Percentiles rank a stretch among this genome's conserved stretches.
Evolutionary conservation across 2,329 filamentous ascomycete species (phyloP).

Genomic region (Exophiala sideris): DNA sequence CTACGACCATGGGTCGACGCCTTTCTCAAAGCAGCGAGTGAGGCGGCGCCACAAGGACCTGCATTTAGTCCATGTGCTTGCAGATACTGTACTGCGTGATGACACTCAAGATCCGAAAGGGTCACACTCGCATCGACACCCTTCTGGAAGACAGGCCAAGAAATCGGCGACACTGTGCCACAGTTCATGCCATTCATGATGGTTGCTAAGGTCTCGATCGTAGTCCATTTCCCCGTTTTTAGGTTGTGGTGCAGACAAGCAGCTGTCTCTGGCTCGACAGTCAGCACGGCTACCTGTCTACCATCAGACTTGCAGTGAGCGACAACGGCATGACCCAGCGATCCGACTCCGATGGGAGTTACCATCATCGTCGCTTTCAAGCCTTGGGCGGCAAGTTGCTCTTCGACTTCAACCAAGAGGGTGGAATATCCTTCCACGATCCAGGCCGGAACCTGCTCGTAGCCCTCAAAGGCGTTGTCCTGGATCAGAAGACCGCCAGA

Average conservation of each 20-base stretch:
- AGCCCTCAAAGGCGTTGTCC: conserved; percentile 66
- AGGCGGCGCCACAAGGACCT: conserved; percentile 63
- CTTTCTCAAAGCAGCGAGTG: conserved; percentile 53
- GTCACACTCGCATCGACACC: conserved; percentile 61
- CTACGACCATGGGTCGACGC: conserved; percentile 37
- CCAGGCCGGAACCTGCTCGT: conserved; percentile 66
- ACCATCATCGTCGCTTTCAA: conserved; percentile 52
- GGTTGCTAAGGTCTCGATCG: conserved; percentile 57
- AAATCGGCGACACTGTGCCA: conserved; percentile 62
- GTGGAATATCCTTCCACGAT: conserved; percentile 76
- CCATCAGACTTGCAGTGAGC: conserved; percentile 57
- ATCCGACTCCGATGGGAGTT: conserved; percentile 69
- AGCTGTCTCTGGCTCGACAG: conserved; percentile 68
- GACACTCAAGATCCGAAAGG: conserved; percentile 61
- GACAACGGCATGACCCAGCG: conserved; percentile 66
- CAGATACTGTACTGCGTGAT: conserved; percentile 57
- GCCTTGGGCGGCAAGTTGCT: conserved; percentile 51
- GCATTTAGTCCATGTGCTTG: conserved; percentile 45
- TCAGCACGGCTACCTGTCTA: conserved; percentile 48
- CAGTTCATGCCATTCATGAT: conserved; percentile 76
- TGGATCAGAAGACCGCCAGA: conserved; percentile 52
- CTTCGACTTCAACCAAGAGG: conserved; percentile 66
- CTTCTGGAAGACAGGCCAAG: conserved; percentile 59
- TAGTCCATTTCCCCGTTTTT: conserved; percentile 44
- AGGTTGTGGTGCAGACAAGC: conserved; percentile 52